A percentile compares a stretch with the other conserved stretches of the same genome.
Evolutionary conservation across 2,329 filamentous ascomycete species (phyloP).

Genomic region (Aspergillus hiratsukae): DNA sequence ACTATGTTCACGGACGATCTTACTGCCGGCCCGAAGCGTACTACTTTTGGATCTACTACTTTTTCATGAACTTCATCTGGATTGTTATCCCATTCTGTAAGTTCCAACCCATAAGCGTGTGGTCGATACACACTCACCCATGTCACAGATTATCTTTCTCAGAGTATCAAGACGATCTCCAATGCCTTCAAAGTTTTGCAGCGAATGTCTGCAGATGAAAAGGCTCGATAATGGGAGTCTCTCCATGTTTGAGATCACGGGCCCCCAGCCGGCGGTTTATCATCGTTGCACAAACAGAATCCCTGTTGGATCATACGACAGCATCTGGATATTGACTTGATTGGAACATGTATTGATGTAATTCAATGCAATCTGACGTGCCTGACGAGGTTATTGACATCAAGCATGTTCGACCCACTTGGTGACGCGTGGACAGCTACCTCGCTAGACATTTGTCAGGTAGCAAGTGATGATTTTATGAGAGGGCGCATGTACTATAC

Average conservation of each 20-base stretch:
- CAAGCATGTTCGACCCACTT: background rate
- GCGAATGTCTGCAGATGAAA: slow-evolving; percentile 16
- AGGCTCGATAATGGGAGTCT: slow-evolving; percentile 19
- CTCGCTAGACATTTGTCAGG: background rate
- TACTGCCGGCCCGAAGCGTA: slow-evolving; percentile 60
- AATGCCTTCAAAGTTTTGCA: slow-evolving; percentile 24
- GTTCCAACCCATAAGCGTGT: slow-evolving; percentile 20
- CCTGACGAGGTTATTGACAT: background rate
- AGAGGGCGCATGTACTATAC: background rate
- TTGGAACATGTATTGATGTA: background rate
- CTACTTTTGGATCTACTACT: slow-evolving; percentile 64
- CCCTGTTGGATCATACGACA: too few relatives aligned
- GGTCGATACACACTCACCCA: slow-evolving; percentile 2
- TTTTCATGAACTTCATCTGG: slow-evolving; percentile 64
- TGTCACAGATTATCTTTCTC: slow-evolving; percentile 26
- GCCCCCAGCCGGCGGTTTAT: background rate
- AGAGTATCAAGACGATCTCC: slow-evolving; percentile 29
- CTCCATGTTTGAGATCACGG: slow-evolving; percentile 2
- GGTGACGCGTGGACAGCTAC: background rate
- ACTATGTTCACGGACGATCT: slow-evolving; percentile 49
- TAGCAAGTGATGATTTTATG: background rate
- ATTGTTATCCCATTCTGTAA: slow-evolving; percentile 57
- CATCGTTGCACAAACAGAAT: too few relatives aligned
- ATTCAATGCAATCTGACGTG: background rate
- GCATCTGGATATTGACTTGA: background rate